A percentile compares a stretch with the other conserved stretches of the same genome.
Evolutionary conservation across 2,329 filamentous ascomycete genomes (phyloP).

Genomic region (Ophiosphaerella narmari): DNA sequence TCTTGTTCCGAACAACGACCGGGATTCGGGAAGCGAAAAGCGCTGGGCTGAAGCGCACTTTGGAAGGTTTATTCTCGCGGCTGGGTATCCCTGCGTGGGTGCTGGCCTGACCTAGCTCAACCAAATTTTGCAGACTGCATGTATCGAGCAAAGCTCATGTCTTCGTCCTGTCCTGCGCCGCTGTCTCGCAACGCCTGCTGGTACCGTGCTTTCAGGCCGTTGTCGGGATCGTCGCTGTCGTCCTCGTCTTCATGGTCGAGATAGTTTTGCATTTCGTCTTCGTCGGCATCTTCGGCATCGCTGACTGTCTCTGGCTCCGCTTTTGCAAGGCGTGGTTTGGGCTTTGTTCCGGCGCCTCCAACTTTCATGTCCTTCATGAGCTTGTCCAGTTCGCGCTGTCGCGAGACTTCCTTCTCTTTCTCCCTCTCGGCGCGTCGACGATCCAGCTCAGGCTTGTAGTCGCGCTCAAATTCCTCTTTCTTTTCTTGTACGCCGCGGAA

Average conservation of each 20-base stretch:
- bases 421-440: conserved; percentile 75
- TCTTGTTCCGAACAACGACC: conserved; percentile 12
- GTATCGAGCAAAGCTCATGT: conserved; percentile 59
- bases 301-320: conserved; percentile 57
- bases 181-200: conserved; percentile 69
- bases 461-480: conserved; percentile 81
- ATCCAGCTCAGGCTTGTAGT: conserved; percentile 93
- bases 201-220: conserved; percentile 76
- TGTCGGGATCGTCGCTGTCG: conserved; percentile 59
- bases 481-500: conserved; percentile 89
- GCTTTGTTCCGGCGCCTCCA: conserved; percentile 35
- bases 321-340: conserved; percentile 43
- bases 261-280: conserved; percentile 57
- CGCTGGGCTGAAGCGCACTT: neutral
- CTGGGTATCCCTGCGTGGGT: conserved; percentile 11
- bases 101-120: conserved; percentile 19
- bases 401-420: conserved; percentile 69
- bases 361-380: conserved; percentile 93
- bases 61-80: neutral
- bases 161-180: conserved; percentile 48
- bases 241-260: conserved; percentile 61
- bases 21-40: conserved; percentile 17
- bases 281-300: conserved; percentile 57
- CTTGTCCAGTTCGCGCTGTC: conserved; percentile 83
- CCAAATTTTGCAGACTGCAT: conserved; percentile 46